Base-by-base conservation (phyloP, 257 asterid genomes). In the Scutellaria minor region DNA sequence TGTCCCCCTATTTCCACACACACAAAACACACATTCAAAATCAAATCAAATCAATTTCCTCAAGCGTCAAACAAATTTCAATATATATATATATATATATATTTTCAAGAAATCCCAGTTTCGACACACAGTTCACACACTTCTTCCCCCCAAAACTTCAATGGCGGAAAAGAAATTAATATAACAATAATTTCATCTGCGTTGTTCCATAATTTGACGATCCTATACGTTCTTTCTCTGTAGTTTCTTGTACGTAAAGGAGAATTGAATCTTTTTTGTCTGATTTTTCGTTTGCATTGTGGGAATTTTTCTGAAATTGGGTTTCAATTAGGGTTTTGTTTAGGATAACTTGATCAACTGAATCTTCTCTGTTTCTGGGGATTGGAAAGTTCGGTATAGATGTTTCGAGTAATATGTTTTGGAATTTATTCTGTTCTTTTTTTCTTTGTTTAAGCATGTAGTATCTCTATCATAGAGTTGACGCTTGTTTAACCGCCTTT, bases 31-130 rank as follows among this genome's bases (percentile, higher is more conserved):
- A 12, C 58, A 50, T 65, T 61, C 70, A 81, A 27, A 75, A 75
- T 80, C 82, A 75, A 83, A 80, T 69, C 69, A 83, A 83, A 80
- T 69, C 69, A 83, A 80, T 72, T 83, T 78, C 85, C 63, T 71
- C 61, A 18, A 46, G n/a, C 73, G 85, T 80, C 87, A 77, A 78
- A 64, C 82, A 64, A 75, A 56, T 75, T 80, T 83, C 82, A 71
- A 77, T 66, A 41, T 20, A 1, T 31, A 31, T 31, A 22, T 22
- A 22, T 22, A 22, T 22, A 22, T 2, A 24, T 31, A 1, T 24
- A 48, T 70, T 62, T 58, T 10, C 46, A n/a, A 52, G 18, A 20
- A 68, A 37, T 37, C 78, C 78, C 47, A 68, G 64, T 66, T 74
- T 60, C 48, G 64, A 14, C 70, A 65, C 82, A 71, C 77, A 71